Base-by-base conservation (phyloP, 371 early-diverging fungal species). In the Choanephora cucurbitarum region DNA sequence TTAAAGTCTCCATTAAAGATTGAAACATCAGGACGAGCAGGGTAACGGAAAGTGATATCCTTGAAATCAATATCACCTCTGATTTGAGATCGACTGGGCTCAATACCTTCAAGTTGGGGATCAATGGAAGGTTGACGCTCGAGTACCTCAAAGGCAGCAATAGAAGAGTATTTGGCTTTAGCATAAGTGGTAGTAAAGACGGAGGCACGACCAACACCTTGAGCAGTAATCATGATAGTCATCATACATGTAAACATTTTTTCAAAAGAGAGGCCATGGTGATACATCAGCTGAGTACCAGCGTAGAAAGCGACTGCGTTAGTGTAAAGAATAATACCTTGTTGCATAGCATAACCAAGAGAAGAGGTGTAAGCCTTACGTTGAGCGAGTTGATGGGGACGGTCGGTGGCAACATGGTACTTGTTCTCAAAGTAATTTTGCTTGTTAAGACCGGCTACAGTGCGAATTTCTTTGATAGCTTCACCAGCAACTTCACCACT, bases 381-480 rank as follows among this genome's bases (percentile, higher is more conserved):
- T 40, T 82, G 56, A 17, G 89, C 88, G 19, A 74, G 66, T 5
- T 66, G 60, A 56, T 93, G 88, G 14, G 94, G 93, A 28, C 64
- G 79, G 13, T 72, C 67, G 42, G 89, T 82, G 48, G 83, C 82
- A 9, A 68, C 57, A n/a, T 54, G 52, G 55, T 89, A 94, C 45
- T 75, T 63, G 15, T 50, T 48, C 64, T 84, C 82, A 55, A 94
- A 90, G 24, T 75, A 67, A 18, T 47, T 34, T 63, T 97, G 94
- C 58, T 90, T 87, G 24, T 88, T 90, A n/a, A 97, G 75, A 3
- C 89, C 73, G 34, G 86, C 83, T 18, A 97, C 94, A 3, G 97
- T 96, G 39, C 96, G 86, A 51, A 97, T 89, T 72, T 89, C 86
- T 54, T 85, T 75, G 48, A 97, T 87, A 24, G 92, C 91, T 67